A percentile compares a stretch with the other conserved stretches of the same genome.
These are phyloP conservation scores for Adenanthera pavonina DNA, from an alignment of 306 rosid species.

Conservation along the genomic window DNA sequence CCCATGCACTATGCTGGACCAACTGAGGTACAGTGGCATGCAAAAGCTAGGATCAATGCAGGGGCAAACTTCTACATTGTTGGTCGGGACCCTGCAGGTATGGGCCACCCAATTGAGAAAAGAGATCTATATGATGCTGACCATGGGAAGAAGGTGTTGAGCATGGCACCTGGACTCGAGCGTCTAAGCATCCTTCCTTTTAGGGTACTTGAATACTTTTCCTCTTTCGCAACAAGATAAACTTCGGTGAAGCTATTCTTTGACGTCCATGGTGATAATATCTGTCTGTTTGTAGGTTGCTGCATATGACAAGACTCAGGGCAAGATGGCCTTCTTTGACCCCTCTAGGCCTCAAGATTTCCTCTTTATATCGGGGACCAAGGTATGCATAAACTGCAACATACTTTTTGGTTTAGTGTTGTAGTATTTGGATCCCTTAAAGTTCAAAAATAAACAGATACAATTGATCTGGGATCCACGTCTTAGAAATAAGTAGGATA, in stretches of 20 bases:
- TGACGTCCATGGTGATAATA: slow-evolving; percentile 25
- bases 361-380: slow-evolving; percentile 95
- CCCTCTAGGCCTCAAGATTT: slow-evolving; percentile 93
- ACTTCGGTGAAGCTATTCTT: slow-evolving; percentile 12
- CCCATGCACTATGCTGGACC: slow-evolving; percentile 99
- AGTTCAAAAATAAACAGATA: neutral
- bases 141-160: slow-evolving; percentile 95
- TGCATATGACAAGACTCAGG: slow-evolving; percentile 93
- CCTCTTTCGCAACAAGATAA: neutral
- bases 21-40: slow-evolving; percentile 99
- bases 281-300: slow-evolving; percentile 70
- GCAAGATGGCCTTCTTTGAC: slow-evolving; percentile 96
- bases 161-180: slow-evolving; percentile 99
- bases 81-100: slow-evolving; percentile 99
- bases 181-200: slow-evolving; percentile 97
- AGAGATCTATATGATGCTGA: slow-evolving; percentile 96
- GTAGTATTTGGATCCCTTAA: neutral
- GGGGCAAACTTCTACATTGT: slow-evolving; percentile 98
- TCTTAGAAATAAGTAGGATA: neutral
- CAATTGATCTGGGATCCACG: neutral
- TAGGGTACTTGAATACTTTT: slow-evolving; percentile 56
- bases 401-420: neutral
- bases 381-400: slow-evolving; percentile 52
- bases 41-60: slow-evolving; percentile 97
- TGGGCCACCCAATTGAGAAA: slow-evolving; percentile 92